Percentiles rank a stretch among this genome's conserved stretches.
Evolutionary conservation across 805 yeast genomes (phyloP).

Genomic region (Metschnikowia anglica): DNA sequence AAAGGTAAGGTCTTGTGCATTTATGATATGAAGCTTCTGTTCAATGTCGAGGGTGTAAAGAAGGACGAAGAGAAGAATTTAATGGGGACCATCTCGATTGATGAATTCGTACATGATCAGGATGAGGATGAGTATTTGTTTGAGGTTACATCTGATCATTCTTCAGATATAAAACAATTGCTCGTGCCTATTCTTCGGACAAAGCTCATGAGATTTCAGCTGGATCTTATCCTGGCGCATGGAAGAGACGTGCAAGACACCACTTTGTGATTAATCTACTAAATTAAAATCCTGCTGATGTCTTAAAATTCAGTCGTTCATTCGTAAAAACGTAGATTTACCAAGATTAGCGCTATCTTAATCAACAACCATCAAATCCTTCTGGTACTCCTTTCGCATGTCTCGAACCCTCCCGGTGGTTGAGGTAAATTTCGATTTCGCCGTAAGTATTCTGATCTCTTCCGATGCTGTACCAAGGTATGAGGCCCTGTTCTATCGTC

Average conservation of each 20-base stretch:
- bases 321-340: not conserved
- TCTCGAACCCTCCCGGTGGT: slow-evolving; percentile 51
- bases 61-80: slow-evolving; percentile 36
- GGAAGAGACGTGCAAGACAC: slow-evolving; percentile 60
- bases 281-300: not conserved
- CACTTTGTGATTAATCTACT: slow-evolving; percentile 10
- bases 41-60: slow-evolving; percentile 41
- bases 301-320: slow-evolving; percentile 1
- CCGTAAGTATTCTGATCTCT: slow-evolving; percentile 57
- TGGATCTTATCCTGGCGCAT: slow-evolving; percentile 59
- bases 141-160: slow-evolving; percentile 40
- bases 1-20: slow-evolving; percentile 79
- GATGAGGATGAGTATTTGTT: slow-evolving; percentile 62
- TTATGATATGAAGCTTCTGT: slow-evolving; percentile 59
- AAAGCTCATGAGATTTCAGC: slow-evolving; percentile 58
- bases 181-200: slow-evolving; percentile 53
- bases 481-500: slow-evolving; percentile 45
- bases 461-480: slow-evolving; percentile 51
- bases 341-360: not conserved
- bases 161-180: slow-evolving; percentile 44
- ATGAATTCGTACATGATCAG: slow-evolving; percentile 78
- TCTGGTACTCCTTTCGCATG: slow-evolving; percentile 89
- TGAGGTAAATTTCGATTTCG: slow-evolving; percentile 42
- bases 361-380: slow-evolving; percentile 54
- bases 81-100: slow-evolving; percentile 49